A percentile compares a stretch with the other conserved stretches of the same genome.
Conservation (phyloP, 306 rosid genomes). For the Acacia acuminata region DNA sequence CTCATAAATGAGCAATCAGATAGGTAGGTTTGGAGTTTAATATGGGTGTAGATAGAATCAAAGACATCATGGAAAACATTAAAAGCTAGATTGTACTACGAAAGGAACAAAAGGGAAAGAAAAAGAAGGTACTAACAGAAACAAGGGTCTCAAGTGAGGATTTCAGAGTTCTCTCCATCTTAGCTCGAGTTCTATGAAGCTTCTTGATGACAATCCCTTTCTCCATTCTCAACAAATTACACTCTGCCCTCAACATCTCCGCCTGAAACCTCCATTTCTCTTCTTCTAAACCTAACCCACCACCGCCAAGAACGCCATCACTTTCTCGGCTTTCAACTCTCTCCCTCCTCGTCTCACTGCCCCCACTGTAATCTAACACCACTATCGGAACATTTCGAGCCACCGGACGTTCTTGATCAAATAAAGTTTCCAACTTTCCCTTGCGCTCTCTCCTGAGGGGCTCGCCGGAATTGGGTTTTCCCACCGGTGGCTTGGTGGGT, state of each 20-base stretch:
- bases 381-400: slow-evolving; percentile 47
- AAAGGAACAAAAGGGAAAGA: not conserved
- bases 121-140: slow-evolving; percentile 56
- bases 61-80: not conserved
- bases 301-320: slow-evolving; percentile 4
- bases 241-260: slow-evolving; percentile 93
- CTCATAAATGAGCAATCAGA: not conserved
- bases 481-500: slow-evolving; percentile 31
- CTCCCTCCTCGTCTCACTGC: slow-evolving; percentile 52
- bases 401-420: slow-evolving; percentile 56
- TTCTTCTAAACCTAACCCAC: slow-evolving; percentile 48
- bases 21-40: not conserved
- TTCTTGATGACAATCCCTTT: slow-evolving; percentile 73
- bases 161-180: slow-evolving; percentile 63
- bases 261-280: slow-evolving; percentile 93
- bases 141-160: slow-evolving; percentile 72
- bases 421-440: slow-evolving; percentile 58
- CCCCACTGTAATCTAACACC: slow-evolving; percentile 48
- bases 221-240: slow-evolving; percentile 91
- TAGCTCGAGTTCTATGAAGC: slow-evolving; percentile 52
- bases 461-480: slow-evolving; percentile 36
- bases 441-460: slow-evolving; percentile 32
- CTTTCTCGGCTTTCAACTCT: slow-evolving; percentile 49
- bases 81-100: not conserved
- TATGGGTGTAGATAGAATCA: not conserved